A percentile compares a stretch with the other conserved stretches of the same genome.
Conservation (phyloP, 139 green algal genomes). For the Gonium pectorale region DNA sequence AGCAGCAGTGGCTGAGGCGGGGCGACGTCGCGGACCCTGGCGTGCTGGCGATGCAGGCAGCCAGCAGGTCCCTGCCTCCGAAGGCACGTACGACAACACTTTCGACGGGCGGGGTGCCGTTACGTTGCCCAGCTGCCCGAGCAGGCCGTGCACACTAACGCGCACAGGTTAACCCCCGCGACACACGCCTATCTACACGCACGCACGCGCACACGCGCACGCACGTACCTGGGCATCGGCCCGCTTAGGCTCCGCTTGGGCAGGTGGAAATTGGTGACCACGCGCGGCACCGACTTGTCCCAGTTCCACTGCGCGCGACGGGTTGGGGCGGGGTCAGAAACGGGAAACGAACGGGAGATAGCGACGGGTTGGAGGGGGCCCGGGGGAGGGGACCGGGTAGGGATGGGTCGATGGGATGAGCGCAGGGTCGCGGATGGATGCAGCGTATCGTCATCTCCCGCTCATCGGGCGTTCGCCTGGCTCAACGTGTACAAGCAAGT, state of each 20-base stretch:
- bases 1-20: no score
- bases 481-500: background rate
- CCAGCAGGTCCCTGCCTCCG: no score
- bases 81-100: no score
- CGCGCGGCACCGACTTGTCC: background rate
- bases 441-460: background rate
- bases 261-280: constrained; percentile 50
- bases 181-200: background rate
- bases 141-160: no score
- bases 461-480: no score
- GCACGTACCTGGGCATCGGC: background rate
- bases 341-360: background rate
- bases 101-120: background rate
- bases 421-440: background rate
- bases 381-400: background rate
- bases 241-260: constrained; percentile 31
- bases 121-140: background rate
- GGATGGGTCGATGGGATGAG: background rate
- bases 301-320: constrained; percentile 30
- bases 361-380: background rate
- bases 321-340: background rate
- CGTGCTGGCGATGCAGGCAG: no score
- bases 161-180: background rate
- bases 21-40: no score
- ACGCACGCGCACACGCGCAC: background rate